Evolutionary conservation across 352 stramenopile species (phyloP), one percentile per base, ranked within the genome.

Genomic region (Phytophthora hybrid): DNA sequence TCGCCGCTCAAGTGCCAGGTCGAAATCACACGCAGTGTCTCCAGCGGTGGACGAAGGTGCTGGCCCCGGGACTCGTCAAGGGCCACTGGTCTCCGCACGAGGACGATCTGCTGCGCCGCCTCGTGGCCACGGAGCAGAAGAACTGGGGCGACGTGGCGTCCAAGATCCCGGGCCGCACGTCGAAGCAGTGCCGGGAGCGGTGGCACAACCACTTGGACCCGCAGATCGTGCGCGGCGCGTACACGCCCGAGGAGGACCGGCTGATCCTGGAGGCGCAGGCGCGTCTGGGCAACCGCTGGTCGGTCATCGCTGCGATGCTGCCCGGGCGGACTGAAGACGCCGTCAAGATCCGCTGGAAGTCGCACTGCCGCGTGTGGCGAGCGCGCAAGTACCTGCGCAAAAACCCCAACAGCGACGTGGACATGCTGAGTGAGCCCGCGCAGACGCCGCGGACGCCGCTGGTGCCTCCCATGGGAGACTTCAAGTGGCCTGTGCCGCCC

Each of bases 271-370:
- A 95, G 56, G 88, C 94, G 14, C 92, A 98, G 69, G 81, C 89
- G 52, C 80, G 83, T 13, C 80, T 97, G 54, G 93, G 93, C 59
- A 97, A 97, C 59, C 89, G 90, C 32, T 98, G 93, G 93, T 97
- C 93, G 4, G 86, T 95, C 14, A 97, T 98, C 58, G 93, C 93
- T 1, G 86, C 88, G 21, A 93, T 95, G 82, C 79, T 98, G 26
- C 87, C 88, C 0, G 93, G 93, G 3, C 83, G 93, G 44, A 97
- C 91, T 0, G 93, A 98, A 69, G 95, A 98, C 66, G 88, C 89
- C 13, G 89, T 98, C 63, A 98, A 98, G 88, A 98, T 97, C 76
- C 88, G 91, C 49, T 98, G 92, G 92, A 98, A 98, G 71, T 94
- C 89, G 62, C 75, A 95, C 66, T 95, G 90, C 75, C 88, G 89